Base-by-base conservation (phyloP, 2,329 filamentous ascomycete species). In the Gaeumannomyces sp. region DNA sequence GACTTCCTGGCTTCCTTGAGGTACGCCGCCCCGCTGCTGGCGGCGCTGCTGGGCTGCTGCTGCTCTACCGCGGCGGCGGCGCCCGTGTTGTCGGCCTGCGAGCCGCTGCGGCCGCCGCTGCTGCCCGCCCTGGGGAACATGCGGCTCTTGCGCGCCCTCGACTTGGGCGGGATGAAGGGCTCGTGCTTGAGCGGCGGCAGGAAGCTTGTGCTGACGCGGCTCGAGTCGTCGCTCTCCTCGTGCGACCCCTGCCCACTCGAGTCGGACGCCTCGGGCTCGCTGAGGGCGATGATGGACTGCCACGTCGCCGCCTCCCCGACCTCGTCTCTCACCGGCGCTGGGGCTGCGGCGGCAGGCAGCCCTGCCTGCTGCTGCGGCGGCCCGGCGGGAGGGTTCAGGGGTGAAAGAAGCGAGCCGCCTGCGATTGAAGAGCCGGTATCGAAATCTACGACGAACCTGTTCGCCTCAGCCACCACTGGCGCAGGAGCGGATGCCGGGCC, bases 151-250 rank as follows among this genome's bases (percentile, higher is more conserved):
- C 66, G 62, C 6, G 66, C 67, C 53, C 64, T 66, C 45, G 67
- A 66, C 66, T 69, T 74, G 68, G 70, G 64, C 59, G 72, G 72
- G 6, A 81, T 71, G 11, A 66, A 60, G 7, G 77, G 71, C 57
- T 78, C 78, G 56, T 79, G 76, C 57, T 75, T 77, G 5, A 76
- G 70, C n/a, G 75, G 69, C 1, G 78, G 76, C 27, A 76, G 70
- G 65, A 75, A 78, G 63, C 69, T 75, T 19, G 74, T 68, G 10
- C 72, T 70, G 50, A 71, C 61, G 8, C 25, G 53, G 31, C 28
- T 25, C 53, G 62, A 64, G 13, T n/a, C 65, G n/a, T 27, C 63
- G 28, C 16, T 62, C 35, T 56, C 38, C 62, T 57, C 62, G 19
- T 59, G 56, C 2, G 62, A 59, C 19, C 29, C 35, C 6, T 56